phyloP scores from a whole-genome alignment of 2,329 filamentous ascomycete species.

The Fusarium papillatum region DNA sequence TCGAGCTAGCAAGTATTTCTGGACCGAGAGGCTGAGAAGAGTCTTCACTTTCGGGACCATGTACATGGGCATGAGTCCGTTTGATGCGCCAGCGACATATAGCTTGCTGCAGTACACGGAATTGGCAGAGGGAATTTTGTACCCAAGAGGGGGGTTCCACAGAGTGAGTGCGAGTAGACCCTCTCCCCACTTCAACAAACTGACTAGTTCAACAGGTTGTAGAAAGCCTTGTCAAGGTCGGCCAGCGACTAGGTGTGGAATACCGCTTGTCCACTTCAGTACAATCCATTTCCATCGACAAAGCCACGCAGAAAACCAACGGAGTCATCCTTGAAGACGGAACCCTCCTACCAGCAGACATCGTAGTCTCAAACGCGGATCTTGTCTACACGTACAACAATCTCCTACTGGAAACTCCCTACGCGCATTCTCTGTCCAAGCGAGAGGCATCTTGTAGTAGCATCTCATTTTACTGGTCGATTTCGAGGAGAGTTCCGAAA shows the following conservation, averaged over 20 bases:
- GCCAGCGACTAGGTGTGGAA: slow-evolving; percentile 71
- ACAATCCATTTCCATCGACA: slow-evolving; percentile 62
- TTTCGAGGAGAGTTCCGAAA: slow-evolving; percentile 71
- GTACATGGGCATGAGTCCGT: slow-evolving; percentile 88
- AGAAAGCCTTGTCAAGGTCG: slow-evolving; percentile 73
- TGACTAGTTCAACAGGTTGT: slow-evolving; percentile 57
- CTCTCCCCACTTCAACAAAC: accelerated
- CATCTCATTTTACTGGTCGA: slow-evolving; percentile 83
- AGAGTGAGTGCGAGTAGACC: slow-evolving; percentile 42
- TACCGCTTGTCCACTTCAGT: slow-evolving; percentile 74
- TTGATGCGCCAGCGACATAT: slow-evolving; percentile 82
- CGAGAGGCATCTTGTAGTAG: slow-evolving; percentile 76
- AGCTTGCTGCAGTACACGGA: slow-evolving; percentile 80
- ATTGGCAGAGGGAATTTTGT: slow-evolving; percentile 82
- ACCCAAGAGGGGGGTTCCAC: slow-evolving; percentile 79
- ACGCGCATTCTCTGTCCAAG: slow-evolving; percentile 56
- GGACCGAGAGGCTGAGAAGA: slow-evolving; percentile 75
- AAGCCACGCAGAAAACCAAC: slow-evolving; percentile 58
- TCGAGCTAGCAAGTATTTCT: slow-evolving; percentile 76
- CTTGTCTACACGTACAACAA: slow-evolving; percentile 82
- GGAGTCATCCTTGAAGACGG: slow-evolving; percentile 73
- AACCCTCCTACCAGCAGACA: slow-evolving; percentile 71
- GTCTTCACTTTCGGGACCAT: slow-evolving; percentile 86
- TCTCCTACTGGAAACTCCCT: slow-evolving; percentile 67
- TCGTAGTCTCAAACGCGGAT: slow-evolving; percentile 81